Evolutionary conservation across 2,329 filamentous ascomycete genomes (phyloP), one percentile per base, ranked within the genome.

Genomic region (Trichophyton rubrum): DNA sequence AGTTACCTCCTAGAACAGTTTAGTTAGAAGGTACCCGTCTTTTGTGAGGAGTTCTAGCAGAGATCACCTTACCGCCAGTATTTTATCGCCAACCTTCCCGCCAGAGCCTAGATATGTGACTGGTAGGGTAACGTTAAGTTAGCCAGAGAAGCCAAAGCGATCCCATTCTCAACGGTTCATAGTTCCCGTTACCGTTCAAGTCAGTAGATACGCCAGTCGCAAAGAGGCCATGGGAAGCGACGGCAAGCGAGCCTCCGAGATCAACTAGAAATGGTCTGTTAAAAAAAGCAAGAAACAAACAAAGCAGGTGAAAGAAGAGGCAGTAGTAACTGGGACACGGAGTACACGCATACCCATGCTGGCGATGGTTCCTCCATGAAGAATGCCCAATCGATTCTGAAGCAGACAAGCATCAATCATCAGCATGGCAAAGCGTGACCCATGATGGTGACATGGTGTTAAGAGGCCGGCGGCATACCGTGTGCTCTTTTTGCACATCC

Each of bases 201-300:
- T 87, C 84, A 2, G 84, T 87, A 1, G 82, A 85, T 1, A 87
- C 84, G 6, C 84, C 84, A 0, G 84, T 87, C 20, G 83, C 79
- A 67, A 82, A 86, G 1, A 87, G 75, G 0, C 85, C 84, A 38
- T 80, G 75, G 0, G 84, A 86, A 5, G 84, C 85, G 45, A 87
- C 82, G 7, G 84, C 84, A 8, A 87, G 73, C 15, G 82, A 85
- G 22, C 85, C 85, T 3, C 85, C 84, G 0, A 86, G 79, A 65
- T 87, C 84, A 55, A 85, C 83, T 81, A 33, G 13, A 17, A 13
- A 9, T 2, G 11, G 30, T 15, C 8, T 38, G 33, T 17, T 47
- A 20, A n/a, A 43, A 43, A 43, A 24, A 43, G n/a, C 33, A 1
- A 11, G 43, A 30, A 30, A n/a, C 22, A 60, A 45, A 38, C 60